A percentile compares a stretch with the other conserved stretches of the same genome.
These are phyloP conservation scores for Botryotinia convoluta DNA, from an alignment of 2,329 filamentous ascomycete species.

Conservation along the genomic window DNA sequence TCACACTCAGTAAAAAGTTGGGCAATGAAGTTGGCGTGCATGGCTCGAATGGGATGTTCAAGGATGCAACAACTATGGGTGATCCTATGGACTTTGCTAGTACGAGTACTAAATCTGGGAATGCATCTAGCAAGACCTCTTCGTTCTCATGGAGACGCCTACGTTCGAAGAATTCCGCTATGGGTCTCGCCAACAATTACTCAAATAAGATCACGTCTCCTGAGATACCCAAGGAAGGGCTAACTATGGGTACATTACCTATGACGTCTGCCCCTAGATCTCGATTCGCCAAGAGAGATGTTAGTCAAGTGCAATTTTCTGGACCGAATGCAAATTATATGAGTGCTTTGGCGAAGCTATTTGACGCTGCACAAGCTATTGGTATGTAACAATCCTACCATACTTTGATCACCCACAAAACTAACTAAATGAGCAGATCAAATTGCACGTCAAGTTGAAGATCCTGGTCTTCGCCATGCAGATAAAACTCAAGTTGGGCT, in stretches of 20 bases:
- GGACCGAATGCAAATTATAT: constrained; percentile 91
- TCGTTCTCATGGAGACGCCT: constrained; percentile 89
- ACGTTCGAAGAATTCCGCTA: constrained; percentile 80
- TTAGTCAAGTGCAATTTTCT: constrained; percentile 65
- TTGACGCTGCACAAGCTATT: constrained; percentile 88
- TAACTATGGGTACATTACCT: constrained; percentile 71
- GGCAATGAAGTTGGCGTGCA: constrained; percentile 91
- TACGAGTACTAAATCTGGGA: constrained; percentile 48
- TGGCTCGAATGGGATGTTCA: constrained; percentile 70
- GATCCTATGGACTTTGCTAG: constrained; percentile 46
- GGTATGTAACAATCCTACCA: constrained; percentile 57
- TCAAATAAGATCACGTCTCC: constrained; percentile 45
- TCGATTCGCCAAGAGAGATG: constrained; percentile 68
- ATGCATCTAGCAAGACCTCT: constrained; percentile 70
- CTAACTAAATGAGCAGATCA: constrained; percentile 61
- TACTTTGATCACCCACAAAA: neutral
- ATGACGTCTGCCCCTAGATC: constrained; percentile 66
- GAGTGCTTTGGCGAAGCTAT: constrained; percentile 82
- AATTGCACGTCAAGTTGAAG: constrained; percentile 93
- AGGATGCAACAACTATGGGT: constrained; percentile 55
- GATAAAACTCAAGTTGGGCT: constrained; percentile 94
- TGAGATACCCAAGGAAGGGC: constrained; percentile 55
- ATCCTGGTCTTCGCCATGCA: constrained; percentile 85
- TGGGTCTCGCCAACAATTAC: constrained; percentile 54
- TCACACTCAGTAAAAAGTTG: constrained; percentile 73